Conservation (phyloP, 306 rosid genomes). For the Begonia peltatifolia region DNA sequence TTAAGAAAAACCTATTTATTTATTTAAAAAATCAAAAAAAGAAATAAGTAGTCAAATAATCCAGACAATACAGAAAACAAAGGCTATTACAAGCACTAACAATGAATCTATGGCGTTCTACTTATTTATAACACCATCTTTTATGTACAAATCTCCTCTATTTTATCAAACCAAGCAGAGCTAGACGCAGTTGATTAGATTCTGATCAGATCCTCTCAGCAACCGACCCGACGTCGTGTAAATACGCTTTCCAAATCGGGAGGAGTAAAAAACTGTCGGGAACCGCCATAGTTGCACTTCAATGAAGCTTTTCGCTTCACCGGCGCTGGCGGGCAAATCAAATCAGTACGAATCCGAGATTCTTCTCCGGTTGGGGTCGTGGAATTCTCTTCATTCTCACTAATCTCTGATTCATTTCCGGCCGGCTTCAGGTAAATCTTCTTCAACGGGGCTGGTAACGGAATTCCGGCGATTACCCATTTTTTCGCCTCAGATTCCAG, state of each 20-base stretch:
- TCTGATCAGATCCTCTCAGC: neutral
- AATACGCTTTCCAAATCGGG: neutral
- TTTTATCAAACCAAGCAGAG: no score
- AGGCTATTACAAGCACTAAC: no score
- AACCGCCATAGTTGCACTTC: slow-evolving; percentile 37
- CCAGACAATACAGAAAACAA: no score
- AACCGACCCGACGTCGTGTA: neutral
- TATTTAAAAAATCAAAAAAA: no score
- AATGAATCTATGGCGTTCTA: no score
- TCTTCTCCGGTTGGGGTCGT: slow-evolving; percentile 69
- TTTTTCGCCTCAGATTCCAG: slow-evolving; percentile 38
- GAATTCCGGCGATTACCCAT: slow-evolving; percentile 60
- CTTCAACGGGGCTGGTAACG: slow-evolving; percentile 42
- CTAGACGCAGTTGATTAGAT: no score
- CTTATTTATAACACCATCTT: no score
- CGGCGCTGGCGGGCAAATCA: slow-evolving; percentile 76
- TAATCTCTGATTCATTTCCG: slow-evolving; percentile 11
- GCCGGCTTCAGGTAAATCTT: slow-evolving; percentile 32
- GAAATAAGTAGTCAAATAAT: no score
- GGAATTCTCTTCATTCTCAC: neutral
- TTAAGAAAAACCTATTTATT: no score
- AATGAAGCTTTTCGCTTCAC: slow-evolving; percentile 49
- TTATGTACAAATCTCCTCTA: no score
- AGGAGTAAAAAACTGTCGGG: slow-evolving; percentile 40
- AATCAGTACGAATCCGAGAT: slow-evolving; percentile 32